Base-by-base conservation (phyloP, 192 early-diverging fungal genomes). In the Umbelopsis ramanniana region DNA sequence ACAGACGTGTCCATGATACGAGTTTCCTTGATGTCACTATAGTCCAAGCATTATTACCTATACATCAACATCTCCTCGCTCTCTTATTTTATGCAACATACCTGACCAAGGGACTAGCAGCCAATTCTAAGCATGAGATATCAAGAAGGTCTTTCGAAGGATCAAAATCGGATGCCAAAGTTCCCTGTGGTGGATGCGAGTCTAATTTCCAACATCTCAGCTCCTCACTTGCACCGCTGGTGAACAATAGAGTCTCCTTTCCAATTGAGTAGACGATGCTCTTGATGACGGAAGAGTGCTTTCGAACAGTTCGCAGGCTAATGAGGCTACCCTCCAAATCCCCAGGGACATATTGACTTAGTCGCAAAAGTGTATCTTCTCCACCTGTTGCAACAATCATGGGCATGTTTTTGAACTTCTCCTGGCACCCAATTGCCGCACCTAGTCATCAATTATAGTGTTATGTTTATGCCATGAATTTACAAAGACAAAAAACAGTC, bases 1-100 rank as follows among this genome's bases (percentile, higher is more conserved):
- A 89, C 82, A 4, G 84, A 78, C 1, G 89, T 79, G 66, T 89
- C 92, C 94, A 96, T 96, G 66, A 96, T 90, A 4, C 94, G 78
- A 7, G 88, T 89, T 66, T 92, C 91, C 40, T 80, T 74, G 11
- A 79, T 81, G n/a, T 84, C 80, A 73, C 87, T 74, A 46, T 72
- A 35, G 14, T 3, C 23, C n/a, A 66, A 37, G 0, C 3, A 24
- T 48, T 46, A 38, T 9, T n/a, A 26, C 23, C 35, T 17, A 55
- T 19, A n/a, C n/a, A 43, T 53, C 12, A 53, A 3, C 38, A n/a
- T 29, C 37, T 26, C 33, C 19, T 26, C 68, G 6, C 48, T 11
- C 48, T 48, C 53, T 23, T 1, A 21, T 17, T 2, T 9, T 33
- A 48, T 70, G 14, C 17, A 26, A 57, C 46, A 35, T 75, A 79